Percentiles rank a stretch among this genome's conserved stretches.
Evolutionary conservation across 2,329 filamentous ascomycete species (phyloP).

Genomic region (Fusarium coicis): DNA sequence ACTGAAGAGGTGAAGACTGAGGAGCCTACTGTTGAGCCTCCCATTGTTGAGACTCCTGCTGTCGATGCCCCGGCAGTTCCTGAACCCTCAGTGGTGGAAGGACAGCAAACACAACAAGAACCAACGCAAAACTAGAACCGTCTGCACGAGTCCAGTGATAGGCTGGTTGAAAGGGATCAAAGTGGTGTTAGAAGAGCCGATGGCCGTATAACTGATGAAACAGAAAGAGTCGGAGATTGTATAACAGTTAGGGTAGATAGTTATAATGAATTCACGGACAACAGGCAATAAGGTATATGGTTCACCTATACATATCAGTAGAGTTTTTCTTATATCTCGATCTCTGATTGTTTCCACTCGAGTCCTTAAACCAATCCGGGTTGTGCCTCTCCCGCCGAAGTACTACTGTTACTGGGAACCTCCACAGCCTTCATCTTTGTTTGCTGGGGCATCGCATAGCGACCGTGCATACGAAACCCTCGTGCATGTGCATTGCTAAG

Average conservation of each 20-base stretch:
- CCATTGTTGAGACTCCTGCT: constrained; percentile 7
- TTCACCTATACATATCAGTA: neutral
- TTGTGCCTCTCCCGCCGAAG: neutral
- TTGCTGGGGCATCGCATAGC: constrained; percentile 51
- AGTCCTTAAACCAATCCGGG: neutral
- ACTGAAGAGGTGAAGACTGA: constrained; percentile 14
- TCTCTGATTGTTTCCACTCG: neutral
- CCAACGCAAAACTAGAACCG: constrained; percentile 2
- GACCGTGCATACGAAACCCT: constrained; percentile 62
- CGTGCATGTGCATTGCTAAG: constrained; percentile 63
- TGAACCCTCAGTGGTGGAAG: constrained; percentile 1
- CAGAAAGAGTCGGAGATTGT: constrained; percentile 31
- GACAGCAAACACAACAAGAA: constrained; percentile 17
- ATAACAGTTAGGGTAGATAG: constrained; percentile 18
- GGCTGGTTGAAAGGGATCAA: neutral
- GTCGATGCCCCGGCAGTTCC: neutral
- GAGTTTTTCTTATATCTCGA: no score
- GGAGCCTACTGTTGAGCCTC: constrained; percentile 3
- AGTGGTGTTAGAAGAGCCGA: neutral
- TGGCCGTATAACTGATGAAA: neutral
- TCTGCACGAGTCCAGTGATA: neutral
- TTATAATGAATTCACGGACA: constrained; percentile 29
- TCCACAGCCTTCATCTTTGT: neutral
- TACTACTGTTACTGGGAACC: neutral
- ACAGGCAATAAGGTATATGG: constrained; percentile 11